Percentiles rank a stretch among this genome's conserved stretches.
These are phyloP conservation scores for Nitzschia inconspicua DNA, from an alignment of 108 stramenopile genomes.

Conservation along the genomic window DNA sequence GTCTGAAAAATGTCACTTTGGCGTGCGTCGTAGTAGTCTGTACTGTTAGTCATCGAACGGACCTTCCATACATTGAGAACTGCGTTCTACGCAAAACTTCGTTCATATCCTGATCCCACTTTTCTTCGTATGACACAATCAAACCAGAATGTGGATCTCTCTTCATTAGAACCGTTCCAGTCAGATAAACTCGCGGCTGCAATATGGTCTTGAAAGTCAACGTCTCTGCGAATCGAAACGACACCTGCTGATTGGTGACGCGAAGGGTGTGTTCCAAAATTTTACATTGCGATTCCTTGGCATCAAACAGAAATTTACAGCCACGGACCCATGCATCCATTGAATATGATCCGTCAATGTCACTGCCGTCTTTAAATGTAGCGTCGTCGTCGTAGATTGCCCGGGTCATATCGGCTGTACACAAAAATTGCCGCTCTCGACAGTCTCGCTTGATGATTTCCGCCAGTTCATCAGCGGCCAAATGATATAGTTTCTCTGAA, in stretches of 20 bases:
- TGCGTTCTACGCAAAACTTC: no score
- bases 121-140: constrained; percentile 76
- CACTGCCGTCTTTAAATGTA: constrained; percentile 63
- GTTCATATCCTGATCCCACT: constrained; percentile 81
- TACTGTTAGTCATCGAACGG: no score
- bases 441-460: constrained; percentile 47
- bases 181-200: constrained; percentile 51
- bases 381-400: constrained; percentile 61
- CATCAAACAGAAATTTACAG: background rate
- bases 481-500: constrained; percentile 33
- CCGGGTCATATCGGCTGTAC: constrained; percentile 54
- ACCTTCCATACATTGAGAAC: no score
- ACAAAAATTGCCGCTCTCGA: constrained; percentile 46
- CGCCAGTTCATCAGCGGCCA: constrained; percentile 38
- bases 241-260: constrained; percentile 31
- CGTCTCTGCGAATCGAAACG: constrained; percentile 76
- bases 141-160: constrained; percentile 62
- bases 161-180: constrained; percentile 68
- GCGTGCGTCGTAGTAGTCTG: no score
- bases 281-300: no score
- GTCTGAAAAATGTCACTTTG: no score
- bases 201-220: constrained; percentile 80
- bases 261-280: constrained; percentile 42
- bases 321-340: background rate
- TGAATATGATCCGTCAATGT: constrained; percentile 11